A percentile compares a stretch with the other conserved stretches of the same genome.
phyloP scores from a whole-genome alignment of 805 yeast genomes.

The Scheffersomyces amazonensis region DNA sequence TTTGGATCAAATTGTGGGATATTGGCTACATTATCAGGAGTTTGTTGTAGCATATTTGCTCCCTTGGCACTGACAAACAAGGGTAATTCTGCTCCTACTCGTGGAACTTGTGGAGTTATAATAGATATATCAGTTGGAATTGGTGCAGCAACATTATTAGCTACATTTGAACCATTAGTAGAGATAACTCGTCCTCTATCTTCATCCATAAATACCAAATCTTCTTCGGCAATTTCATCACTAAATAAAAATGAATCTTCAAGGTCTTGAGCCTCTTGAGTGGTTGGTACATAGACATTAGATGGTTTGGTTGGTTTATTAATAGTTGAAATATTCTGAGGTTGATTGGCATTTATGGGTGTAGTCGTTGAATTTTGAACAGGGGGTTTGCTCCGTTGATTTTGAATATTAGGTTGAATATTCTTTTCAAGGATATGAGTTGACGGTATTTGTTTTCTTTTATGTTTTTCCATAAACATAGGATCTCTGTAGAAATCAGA shows the following conservation, averaged over 20 bases:
- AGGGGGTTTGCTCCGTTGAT: background rate
- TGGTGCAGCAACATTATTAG: background rate
- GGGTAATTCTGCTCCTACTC: slow-evolving; percentile 3
- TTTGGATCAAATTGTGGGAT: slow-evolving; percentile 54
- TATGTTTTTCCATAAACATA: slow-evolving; percentile 23
- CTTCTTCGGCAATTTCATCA: slow-evolving; percentile 32
- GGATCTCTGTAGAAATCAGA: slow-evolving; percentile 38
- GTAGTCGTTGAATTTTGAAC: background rate
- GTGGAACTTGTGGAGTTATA: background rate
- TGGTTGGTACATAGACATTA: slow-evolving; percentile 1
- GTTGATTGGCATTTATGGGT: slow-evolving; percentile 8
- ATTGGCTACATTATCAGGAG: slow-evolving; percentile 39
- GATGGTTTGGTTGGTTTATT: background rate
- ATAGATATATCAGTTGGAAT: background rate
- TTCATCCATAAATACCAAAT: slow-evolving; percentile 2
- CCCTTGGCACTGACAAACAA: slow-evolving; percentile 64
- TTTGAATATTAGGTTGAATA: background rate
- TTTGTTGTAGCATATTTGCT: slow-evolving; percentile 53
- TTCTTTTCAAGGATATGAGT: background rate
- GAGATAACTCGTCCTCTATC: background rate
- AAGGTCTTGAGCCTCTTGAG: slow-evolving; percentile 22
- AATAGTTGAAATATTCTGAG: background rate
- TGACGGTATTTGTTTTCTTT: background rate
- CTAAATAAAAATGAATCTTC: slow-evolving; percentile 41
- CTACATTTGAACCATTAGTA: background rate